Evolutionary conservation across 2,329 filamentous ascomycete genomes (phyloP).

Genomic region (Hymenoscyphus repandus): DNA sequence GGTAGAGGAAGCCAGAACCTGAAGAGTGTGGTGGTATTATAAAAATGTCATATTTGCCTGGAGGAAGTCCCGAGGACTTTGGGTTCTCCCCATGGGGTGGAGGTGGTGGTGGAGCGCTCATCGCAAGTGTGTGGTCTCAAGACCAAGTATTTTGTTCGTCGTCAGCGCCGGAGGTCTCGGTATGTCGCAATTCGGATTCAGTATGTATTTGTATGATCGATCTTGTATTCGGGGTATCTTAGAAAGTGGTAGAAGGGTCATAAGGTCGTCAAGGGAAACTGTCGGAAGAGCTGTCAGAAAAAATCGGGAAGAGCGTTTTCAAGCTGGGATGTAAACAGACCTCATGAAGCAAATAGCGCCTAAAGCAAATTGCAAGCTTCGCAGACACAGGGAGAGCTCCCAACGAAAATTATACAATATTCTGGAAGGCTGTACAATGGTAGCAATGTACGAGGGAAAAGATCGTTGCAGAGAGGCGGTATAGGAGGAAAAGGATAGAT

Average conservation of each 20-base stretch:
- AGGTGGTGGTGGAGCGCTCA: slow-evolving; percentile 61
- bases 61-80: slow-evolving; percentile 66
- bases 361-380: too few relatives aligned
- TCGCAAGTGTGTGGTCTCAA: slow-evolving; percentile 15
- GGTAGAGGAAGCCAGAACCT: slow-evolving; percentile 84
- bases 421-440: too few relatives aligned
- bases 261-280: slow-evolving; percentile 22
- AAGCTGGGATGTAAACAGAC: too few relatives aligned
- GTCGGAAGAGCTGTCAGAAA: neutral
- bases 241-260: slow-evolving; percentile 18
- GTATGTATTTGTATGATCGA: neutral
- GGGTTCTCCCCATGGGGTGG: slow-evolving; percentile 81
- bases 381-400: too few relatives aligned
- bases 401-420: too few relatives aligned
- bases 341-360: too few relatives aligned
- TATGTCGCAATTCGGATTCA: neutral
- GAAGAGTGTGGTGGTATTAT: slow-evolving; percentile 89
- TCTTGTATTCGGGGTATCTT: slow-evolving; percentile 16
- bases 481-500: too few relatives aligned
- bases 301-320: too few relatives aligned
- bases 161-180: neutral
- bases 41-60: slow-evolving; percentile 95
- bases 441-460: too few relatives aligned
- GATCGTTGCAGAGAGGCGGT: too few relatives aligned
- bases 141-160: slow-evolving; percentile 4